A percentile compares a stretch with the other conserved stretches of the same genome.
phyloP scores from a whole-genome alignment of 805 yeast species.

The Lachancea sp. region DNA sequence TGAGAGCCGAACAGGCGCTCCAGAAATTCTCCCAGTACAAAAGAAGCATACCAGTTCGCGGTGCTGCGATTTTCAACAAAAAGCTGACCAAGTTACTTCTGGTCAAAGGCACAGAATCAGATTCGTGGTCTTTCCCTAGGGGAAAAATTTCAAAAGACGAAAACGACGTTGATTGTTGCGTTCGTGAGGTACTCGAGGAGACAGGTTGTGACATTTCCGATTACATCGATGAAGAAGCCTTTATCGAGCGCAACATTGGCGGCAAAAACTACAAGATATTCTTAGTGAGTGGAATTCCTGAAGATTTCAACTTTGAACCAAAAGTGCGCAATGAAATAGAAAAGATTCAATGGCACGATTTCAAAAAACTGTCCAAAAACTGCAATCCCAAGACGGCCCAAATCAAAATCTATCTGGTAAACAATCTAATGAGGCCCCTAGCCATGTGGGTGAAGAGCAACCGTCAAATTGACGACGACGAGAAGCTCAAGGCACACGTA shows the following conservation, averaged over 20 bases:
- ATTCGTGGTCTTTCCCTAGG: constrained; percentile 93
- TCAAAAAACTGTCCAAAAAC: constrained; percentile 38
- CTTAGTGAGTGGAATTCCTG: constrained; percentile 71
- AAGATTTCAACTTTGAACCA: constrained; percentile 68
- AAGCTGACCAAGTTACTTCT: constrained; percentile 63
- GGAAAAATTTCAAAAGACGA: constrained; percentile 96
- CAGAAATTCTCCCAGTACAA: constrained; percentile 78
- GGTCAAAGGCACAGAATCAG: constrained; percentile 77
- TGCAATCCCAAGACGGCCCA: constrained; percentile 28
- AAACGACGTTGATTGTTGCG: constrained; percentile 79
- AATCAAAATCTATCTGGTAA: constrained; percentile 34
- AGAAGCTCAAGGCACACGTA: constrained; percentile 54
- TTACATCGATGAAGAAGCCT: constrained; percentile 61
- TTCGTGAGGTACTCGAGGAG: constrained; percentile 89
- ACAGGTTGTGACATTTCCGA: constrained; percentile 81
- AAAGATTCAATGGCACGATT: constrained; percentile 71
- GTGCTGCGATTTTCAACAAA: constrained; percentile 79
- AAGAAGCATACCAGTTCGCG: constrained; percentile 89
- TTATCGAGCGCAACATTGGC: constrained; percentile 68
- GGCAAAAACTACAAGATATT: constrained; percentile 86
- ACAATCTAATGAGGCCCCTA: constrained; percentile 38
- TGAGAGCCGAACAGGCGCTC: constrained; percentile 67
- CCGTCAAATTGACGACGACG: constrained; percentile 46
- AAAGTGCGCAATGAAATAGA: constrained; percentile 83
- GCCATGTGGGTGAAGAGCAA: constrained; percentile 49